phyloP scores from a whole-genome alignment of 176 grass and related monocot species.

The Pontederia paniculata region DNA sequence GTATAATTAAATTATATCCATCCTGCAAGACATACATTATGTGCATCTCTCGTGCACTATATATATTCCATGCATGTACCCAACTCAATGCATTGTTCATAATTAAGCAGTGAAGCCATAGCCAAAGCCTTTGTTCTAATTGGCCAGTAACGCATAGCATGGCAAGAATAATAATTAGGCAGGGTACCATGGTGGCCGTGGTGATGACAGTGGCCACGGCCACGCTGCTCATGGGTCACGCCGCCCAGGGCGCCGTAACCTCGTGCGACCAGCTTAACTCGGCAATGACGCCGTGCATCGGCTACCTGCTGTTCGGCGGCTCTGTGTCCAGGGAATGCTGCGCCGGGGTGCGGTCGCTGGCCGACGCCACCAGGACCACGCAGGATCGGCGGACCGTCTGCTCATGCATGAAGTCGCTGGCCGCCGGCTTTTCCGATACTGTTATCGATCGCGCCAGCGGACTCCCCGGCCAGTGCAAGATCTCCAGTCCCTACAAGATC shows the following conservation, averaged over 20 bases:
- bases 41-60: no score
- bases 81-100: no score
- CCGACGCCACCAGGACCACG: conserved; percentile 7
- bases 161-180: no score
- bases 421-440: conserved; percentile 2
- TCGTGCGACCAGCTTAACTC: conserved; percentile 33
- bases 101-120: no score
- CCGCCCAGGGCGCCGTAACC: conserved; percentile 5
- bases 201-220: neutral
- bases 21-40: no score
- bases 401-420: conserved; percentile 22
- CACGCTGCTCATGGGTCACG: conserved; percentile 4
- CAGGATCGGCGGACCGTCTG: conserved; percentile 5
- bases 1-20: no score
- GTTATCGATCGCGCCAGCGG: neutral
- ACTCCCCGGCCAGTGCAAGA: conserved; percentile 15
- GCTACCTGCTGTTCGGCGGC: conserved; percentile 19
- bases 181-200: no score
- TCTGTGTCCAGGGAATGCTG: conserved; percentile 10
- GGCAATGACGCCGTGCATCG: conserved; percentile 27
- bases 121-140: no score
- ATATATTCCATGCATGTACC: no score
- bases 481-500: conserved; percentile 23
- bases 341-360: conserved; percentile 17
- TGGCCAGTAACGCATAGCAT: no score